Evolutionary conservation across 2,329 filamentous ascomycete species (phyloP), one percentile per base, ranked within the genome.

Genomic region (Neurospora sp.): DNA sequence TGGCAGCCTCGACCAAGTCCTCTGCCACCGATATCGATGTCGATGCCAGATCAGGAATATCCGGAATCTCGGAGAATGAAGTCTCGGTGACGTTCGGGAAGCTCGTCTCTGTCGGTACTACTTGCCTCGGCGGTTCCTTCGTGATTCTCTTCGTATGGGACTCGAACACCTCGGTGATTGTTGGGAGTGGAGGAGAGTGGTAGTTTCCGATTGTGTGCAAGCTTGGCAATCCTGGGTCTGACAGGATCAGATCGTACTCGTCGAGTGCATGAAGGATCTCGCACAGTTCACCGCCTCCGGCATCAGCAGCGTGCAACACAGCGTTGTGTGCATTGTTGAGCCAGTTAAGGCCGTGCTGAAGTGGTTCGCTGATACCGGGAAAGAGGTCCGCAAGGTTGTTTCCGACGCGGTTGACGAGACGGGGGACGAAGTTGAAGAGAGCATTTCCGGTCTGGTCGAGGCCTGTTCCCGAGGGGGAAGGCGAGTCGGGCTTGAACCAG

Each of bases 191-290:
- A 8, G 69, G 71, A 4, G 72, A 73, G n/a, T 70, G 69, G 41
- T 74, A 75, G 15, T 71, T 72, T 4, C 73, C 75, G 5, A 75
- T 68, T 0, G 74, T 76, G 52, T 73, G 70, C 12, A 71, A 68
- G 8, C 62, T 70, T 3, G 73, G 39, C 6, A 72, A 70, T 2
- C 74, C 74, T 6, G 71, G 70, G 39, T 75, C 74, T 33, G 69
- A 70, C n/a, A 74, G 33, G 23, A 75, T 67, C 10, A 72, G 70
- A 66, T 70, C 46, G 39, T 75, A 74, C 46, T 74, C 72, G 43
- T 75, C 74, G 37, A 71, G 67, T 2, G 40, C 70, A 57, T 76
- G 75, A n/a, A 74, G 38, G 5, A 73, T 69, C 11, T 73, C 52
- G 66, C 75, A 76, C 2, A 74, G 66, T 8, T 69, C 36, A 10